Evolutionary conservation across 1,139 yeast species (phyloP).

Genomic region (Pichia kudriavzevii): DNA sequence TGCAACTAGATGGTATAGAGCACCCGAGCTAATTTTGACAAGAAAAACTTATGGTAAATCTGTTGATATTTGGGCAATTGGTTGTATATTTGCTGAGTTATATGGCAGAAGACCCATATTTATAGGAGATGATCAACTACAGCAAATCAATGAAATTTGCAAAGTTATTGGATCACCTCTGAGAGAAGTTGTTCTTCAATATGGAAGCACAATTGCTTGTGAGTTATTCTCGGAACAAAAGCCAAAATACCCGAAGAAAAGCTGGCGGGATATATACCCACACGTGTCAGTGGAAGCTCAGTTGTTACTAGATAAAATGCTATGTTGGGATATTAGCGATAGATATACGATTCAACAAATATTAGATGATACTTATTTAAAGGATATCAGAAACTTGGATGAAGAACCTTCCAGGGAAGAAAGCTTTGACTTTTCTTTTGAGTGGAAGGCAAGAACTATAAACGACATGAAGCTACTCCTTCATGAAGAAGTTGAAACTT

Average conservation of each 20-base stretch:
- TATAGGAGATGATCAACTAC: slow-evolving; percentile 58
- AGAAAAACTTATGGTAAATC: slow-evolving; percentile 61
- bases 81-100: slow-evolving; percentile 71
- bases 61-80: slow-evolving; percentile 76
- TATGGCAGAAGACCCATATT: slow-evolving; percentile 70
- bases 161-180: slow-evolving; percentile 59
- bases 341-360: slow-evolving; percentile 45
- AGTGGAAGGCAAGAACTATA: slow-evolving; percentile 33
- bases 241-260: slow-evolving; percentile 33
- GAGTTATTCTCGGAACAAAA: slow-evolving; percentile 34
- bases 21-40: slow-evolving; percentile 93
- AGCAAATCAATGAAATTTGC: slow-evolving; percentile 57
- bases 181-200: slow-evolving; percentile 30
- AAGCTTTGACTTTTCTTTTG: slow-evolving; percentile 58
- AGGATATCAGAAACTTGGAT: slow-evolving; percentile 37
- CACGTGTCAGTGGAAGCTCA: slow-evolving; percentile 45
- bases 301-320: slow-evolving; percentile 40
- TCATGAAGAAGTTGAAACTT: slow-evolving; percentile 38
- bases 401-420: slow-evolving; percentile 44
- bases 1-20: slow-evolving; percentile 93
- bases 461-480: slow-evolving; percentile 39
- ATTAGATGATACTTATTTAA: slow-evolving; percentile 45
- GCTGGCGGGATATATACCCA: slow-evolving; percentile 51
- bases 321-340: slow-evolving; percentile 52
- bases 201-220: slow-evolving; percentile 30